These are phyloP conservation scores for Wallacemonas collosoma DNA, from an alignment of 208 protist genomes.

Conservation along the genomic window DNA sequence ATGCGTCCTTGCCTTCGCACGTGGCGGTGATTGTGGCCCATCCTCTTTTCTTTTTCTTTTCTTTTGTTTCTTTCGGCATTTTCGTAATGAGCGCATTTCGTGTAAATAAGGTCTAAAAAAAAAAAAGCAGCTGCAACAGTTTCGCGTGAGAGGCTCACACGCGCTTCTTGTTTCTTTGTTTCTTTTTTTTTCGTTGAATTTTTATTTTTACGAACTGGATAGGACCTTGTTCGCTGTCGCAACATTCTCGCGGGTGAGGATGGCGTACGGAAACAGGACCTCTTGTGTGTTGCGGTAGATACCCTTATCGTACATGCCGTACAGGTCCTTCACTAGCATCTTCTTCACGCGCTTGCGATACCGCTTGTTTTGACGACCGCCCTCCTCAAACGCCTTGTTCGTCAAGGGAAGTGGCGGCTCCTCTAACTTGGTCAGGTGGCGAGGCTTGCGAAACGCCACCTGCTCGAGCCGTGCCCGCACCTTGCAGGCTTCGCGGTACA, in stretches of 20 bases:
- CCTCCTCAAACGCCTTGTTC: conserved; percentile 38
- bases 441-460: conserved; percentile 58
- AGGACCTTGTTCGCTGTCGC: neutral
- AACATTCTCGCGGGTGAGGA: conserved; percentile 28
- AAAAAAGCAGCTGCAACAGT: too few species aligned
- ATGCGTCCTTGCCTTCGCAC: neutral
- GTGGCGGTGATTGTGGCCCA: neutral
- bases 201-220: neutral
- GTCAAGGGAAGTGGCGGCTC: conserved; percentile 43
- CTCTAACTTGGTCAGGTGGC: conserved; percentile 37
- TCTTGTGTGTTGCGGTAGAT: conserved; percentile 73
- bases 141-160: too few species aligned
- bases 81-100: too few species aligned
- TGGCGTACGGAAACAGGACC: conserved; percentile 72
- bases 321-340: conserved; percentile 54
- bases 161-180: neutral
- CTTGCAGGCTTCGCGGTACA: conserved; percentile 67
- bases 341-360: conserved; percentile 70
- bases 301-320: conserved; percentile 77
- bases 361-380: conserved; percentile 44
- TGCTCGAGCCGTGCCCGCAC: conserved; percentile 50
- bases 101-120: too few species aligned
- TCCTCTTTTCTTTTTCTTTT: conserved; percentile 15
- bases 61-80: neutral
- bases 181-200: conserved; percentile 16